Base-by-base conservation (phyloP, 148 eudicot species). In the Camellia sinensis region DNA sequence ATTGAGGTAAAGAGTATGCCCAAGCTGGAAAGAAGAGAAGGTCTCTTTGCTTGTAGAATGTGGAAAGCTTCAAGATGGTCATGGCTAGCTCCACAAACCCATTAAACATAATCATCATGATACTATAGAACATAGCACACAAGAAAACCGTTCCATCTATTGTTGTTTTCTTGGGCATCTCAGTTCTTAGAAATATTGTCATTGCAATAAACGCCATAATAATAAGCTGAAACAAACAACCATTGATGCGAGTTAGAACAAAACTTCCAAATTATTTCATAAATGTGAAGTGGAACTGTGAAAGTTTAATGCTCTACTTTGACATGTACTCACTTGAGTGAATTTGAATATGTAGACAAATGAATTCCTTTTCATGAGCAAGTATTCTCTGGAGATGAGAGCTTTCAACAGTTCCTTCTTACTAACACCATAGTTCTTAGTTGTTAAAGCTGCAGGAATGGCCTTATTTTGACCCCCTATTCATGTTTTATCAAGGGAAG, bases 1-100 rank as follows among this genome's bases (percentile, higher is more conserved):
- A 88, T 19, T 63, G 40, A 5, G 90, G 87, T 46, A 88, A 13
- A 65, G 87, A 73, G 62, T 81, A 88, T 46, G 88, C 81, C 90
- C 90, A 88, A 14, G 90, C 71, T 0, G 90, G 90, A 72, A 81
- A 88, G 50, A 88, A 88, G 66, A 73, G 82, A 76, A 83, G 82
- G 73, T 88, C 88, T 67, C 86, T 78, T 78, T 87, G 89, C 56
- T 87, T 87, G 81, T 80, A 87, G 44, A 84, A 85, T 5, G 78
- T 80, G 0, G 89, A 87, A 43, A 87, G 87, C 74, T 81, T 82
- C 68, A 74, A 10, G 44, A 85, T 65, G 14, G 80, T 82, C 76
- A 87, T 14, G 18, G 87, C 79, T 5, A 85, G 50, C 84, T 87
- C 89, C n/a, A 82, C 67, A 13, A 80, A 14, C 12, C 86, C 90